Base-by-base conservation (phyloP, 176 grass and related monocot genomes). In the Musa itinerans region DNA sequence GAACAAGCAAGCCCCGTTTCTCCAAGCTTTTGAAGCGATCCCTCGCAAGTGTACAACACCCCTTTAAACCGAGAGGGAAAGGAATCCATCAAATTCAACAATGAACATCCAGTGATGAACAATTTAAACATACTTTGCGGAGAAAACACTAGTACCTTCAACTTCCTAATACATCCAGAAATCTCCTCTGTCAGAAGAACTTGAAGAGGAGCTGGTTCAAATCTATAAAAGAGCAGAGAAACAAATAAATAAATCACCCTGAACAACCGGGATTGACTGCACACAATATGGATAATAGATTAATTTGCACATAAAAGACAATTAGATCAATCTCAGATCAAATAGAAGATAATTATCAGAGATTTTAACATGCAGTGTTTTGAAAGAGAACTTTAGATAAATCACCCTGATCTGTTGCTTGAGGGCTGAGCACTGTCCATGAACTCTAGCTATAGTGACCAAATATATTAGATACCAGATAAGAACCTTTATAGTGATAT, bases 121-220 rank as follows among this genome's bases (percentile, higher is more conserved):
- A 50, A 27, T 68, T 11, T 63, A 22, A 62, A 72, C n/a, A 73
- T 64, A 22, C 17, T 69, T 63, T 50, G 22, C 9, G 3, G 4
- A 43, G 21, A 73, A 74, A 50, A 2, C 21, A 34, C 34, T 48
- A 6, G 34, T 82, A 91, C 90, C 95, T 99, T 99, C 58, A 99
- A 81, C 80, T 91, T 89, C 69, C 90, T 80, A 72, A 99, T 90
- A 48, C 90, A 99, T 11, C 95, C 95, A 71, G 82, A 93, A 80
- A 99, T 99, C 77, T 99, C 95, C 86, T 94, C 90, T 19, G 90
- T 87, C 81, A 99, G 83, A 78, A 99, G 84, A 86, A 99, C 95
- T 87, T 94, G 88, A 81, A 85, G 62, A 9, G 90, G 95, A 79
- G 95, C 86, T 65, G 90, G 90, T 83, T 87, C 95, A 87, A 94